These are phyloP conservation scores for Dovyalis caffra DNA, from an alignment of 345 rosid genomes.

Conservation along the genomic window DNA sequence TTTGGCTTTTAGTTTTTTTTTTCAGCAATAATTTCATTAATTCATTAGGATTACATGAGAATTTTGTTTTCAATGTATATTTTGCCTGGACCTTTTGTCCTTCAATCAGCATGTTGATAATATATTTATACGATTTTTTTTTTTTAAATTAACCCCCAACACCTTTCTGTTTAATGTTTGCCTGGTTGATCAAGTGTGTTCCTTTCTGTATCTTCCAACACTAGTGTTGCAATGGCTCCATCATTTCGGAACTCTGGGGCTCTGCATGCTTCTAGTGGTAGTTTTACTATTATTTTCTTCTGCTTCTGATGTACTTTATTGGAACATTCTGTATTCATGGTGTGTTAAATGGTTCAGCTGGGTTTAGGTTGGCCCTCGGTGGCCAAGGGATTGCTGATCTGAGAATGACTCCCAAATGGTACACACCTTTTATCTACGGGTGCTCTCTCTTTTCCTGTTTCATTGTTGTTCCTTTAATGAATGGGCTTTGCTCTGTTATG, in stretches of 20 bases:
- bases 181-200: conserved; percentile 54
- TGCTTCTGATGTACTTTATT: not conserved
- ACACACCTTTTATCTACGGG: conserved; percentile 18
- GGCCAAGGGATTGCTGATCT: conserved; percentile 97
- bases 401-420: conserved; percentile 94
- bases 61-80: too few relatives aligned
- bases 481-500: not conserved
- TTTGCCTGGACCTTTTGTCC: not conserved
- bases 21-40: not conserved
- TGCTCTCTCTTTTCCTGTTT: not conserved
- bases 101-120: not conserved
- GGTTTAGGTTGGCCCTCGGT: conserved; percentile 84
- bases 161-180: not conserved
- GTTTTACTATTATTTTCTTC: not conserved
- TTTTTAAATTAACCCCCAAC: not conserved
- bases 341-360: conserved; percentile 76
- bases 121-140: not conserved
- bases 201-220: conserved; percentile 77
- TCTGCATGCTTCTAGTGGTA: not conserved
- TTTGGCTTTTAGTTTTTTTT: not conserved
- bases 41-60: not conserved
- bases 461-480: not conserved
- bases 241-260: too few relatives aligned
- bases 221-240: too few relatives aligned
- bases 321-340: conserved; percentile 47